phyloP scores from a whole-genome alignment of 1,139 yeast genomes.

The Kazachstania sp. region DNA sequence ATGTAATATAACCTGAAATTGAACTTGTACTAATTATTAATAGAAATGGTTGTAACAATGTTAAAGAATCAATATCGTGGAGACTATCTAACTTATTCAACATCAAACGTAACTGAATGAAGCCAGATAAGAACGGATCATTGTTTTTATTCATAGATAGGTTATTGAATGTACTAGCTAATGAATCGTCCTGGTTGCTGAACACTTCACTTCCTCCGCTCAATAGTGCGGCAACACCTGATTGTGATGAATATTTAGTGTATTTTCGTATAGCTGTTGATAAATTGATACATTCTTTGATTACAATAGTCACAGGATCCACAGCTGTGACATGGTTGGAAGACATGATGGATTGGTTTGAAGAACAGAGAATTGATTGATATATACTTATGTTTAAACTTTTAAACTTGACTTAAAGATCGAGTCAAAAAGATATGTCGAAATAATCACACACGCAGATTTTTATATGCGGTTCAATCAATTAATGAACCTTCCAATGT shows the following conservation, averaged over 20 bases:
- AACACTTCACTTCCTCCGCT: conserved; percentile 42
- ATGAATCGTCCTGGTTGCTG: conserved; percentile 36
- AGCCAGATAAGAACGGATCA: conserved; percentile 70
- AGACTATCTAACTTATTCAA: conserved; percentile 50
- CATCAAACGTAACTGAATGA: conserved; percentile 68
- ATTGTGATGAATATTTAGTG: conserved; percentile 62
- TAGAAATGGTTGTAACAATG: conserved; percentile 77
- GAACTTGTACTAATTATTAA: conserved; percentile 78
- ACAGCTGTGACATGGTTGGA: conserved; percentile 28
- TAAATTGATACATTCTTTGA: conserved; percentile 79
- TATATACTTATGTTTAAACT: background rate
- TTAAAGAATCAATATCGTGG: conserved; percentile 56
- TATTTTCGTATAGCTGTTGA: conserved; percentile 89
- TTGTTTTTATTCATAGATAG: conserved; percentile 29
- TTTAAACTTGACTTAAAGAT: background rate
- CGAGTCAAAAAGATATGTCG: too few species aligned
- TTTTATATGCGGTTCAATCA: too few species aligned
- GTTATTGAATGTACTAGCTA: conserved; percentile 22
- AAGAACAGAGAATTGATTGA: background rate
- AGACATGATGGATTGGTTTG: background rate
- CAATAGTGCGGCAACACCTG: conserved; percentile 83
- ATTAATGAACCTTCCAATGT: too few species aligned
- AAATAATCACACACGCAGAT: too few species aligned
- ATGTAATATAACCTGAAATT: conserved; percentile 80
- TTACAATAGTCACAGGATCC: conserved; percentile 79